Conservation (phyloP, 345 rosid species). For the Aquilaria malaccensis region DNA sequence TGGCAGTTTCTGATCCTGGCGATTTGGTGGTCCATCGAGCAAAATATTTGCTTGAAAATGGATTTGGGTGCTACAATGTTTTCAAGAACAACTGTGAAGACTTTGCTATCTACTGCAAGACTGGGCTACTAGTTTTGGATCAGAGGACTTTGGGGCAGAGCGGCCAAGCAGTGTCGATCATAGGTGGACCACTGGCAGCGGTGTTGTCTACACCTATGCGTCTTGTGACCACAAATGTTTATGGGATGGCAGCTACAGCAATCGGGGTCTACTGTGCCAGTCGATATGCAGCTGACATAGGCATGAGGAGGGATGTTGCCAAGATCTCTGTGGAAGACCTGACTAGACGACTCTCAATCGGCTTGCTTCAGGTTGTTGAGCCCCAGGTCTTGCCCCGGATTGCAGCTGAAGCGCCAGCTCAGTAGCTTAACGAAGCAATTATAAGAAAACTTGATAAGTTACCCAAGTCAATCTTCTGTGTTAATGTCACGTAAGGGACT, state of each 20-base stretch:
- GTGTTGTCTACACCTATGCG: conserved; percentile 64
- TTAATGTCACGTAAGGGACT: no score
- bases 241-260: conserved; percentile 83
- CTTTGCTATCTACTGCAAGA: conserved; percentile 78
- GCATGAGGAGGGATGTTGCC: conserved; percentile 67
- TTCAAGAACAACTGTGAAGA: conserved; percentile 89
- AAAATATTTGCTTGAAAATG: conserved; percentile 66
- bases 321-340: conserved; percentile 76
- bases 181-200: conserved; percentile 81
- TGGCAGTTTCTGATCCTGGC: conserved; percentile 50
- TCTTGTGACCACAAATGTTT: conserved; percentile 64
- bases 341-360: conserved; percentile 51
- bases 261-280: conserved; percentile 71
- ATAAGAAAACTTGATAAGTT: not conserved
- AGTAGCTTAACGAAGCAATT: not conserved
- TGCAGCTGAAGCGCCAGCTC: conserved; percentile 12
- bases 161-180: conserved; percentile 71
- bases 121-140: conserved; percentile 58
- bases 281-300: conserved; percentile 83
- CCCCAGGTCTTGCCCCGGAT: conserved; percentile 18
- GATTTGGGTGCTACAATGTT: conserved; percentile 75
- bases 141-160: conserved; percentile 70
- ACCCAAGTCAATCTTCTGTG: no score
- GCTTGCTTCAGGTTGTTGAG: conserved; percentile 50
- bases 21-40: conserved; percentile 63